A percentile compares a stretch with the other conserved stretches of the same genome.
Conservation (phyloP, 208 protist genomes). For the Trichomonas tenax region DNA sequence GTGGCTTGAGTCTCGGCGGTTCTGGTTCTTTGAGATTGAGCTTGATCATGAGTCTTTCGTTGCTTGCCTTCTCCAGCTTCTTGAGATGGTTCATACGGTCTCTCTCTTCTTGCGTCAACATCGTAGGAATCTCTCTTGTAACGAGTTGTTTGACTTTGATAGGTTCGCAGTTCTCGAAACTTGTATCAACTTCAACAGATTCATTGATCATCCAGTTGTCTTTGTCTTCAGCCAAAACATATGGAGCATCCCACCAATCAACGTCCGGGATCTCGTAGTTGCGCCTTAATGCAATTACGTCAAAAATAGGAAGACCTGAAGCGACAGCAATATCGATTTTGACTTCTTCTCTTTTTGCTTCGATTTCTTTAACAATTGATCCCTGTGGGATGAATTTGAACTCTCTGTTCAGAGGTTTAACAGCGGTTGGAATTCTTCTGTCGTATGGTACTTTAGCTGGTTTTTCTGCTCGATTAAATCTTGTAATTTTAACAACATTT, state of each 20-base stretch:
- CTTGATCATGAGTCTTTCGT: background rate
- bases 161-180: background rate
- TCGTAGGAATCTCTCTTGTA: background rate
- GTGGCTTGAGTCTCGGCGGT: background rate
- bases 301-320: background rate
- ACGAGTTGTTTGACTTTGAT: background rate
- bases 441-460: background rate
- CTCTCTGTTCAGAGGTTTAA: background rate
- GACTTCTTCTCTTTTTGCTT: conserved; percentile 11
- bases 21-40: background rate
- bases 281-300: background rate
- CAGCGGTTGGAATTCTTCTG: background rate
- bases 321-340: background rate
- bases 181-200: background rate
- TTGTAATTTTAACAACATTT: background rate
- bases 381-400: background rate
- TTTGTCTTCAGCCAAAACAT: background rate
- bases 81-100: background rate
- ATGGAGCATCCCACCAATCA: conserved; percentile 14
- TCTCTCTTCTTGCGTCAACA: background rate
- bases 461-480: background rate
- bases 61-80: background rate
- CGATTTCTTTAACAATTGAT: background rate
- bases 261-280: background rate
- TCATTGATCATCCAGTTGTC: background rate